A percentile compares a stretch with the other conserved stretches of the same genome.
These are phyloP conservation scores for Ceratopteris richardii DNA, from an alignment of 75 land plant species.

Conservation along the genomic window DNA sequence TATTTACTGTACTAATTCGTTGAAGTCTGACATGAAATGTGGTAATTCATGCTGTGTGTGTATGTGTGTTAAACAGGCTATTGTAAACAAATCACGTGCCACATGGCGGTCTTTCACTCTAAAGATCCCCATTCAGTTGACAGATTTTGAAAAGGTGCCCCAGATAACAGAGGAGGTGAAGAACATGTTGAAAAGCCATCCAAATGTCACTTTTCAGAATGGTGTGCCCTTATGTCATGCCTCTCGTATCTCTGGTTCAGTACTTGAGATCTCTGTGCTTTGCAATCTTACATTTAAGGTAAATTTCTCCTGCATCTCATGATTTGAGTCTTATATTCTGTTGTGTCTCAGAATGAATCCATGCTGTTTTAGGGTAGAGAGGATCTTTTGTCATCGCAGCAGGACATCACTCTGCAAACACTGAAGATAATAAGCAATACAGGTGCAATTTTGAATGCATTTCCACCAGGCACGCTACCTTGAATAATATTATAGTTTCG, in stretches of 20 bases:
- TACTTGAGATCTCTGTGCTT: conserved; percentile 50
- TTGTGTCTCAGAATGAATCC: too few species aligned
- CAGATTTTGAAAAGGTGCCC: conserved; percentile 54
- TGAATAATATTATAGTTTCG: too few species aligned
- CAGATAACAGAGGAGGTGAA: conserved; percentile 49
- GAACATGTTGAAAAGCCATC: conserved; percentile 42
- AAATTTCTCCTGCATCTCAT: too few species aligned
- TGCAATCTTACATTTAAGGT: conserved; percentile 73
- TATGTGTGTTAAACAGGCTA: conserved; percentile 38
- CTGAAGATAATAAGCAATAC: conserved; percentile 27
- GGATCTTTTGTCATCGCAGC: conserved; percentile 33
- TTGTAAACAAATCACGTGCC: conserved; percentile 81
- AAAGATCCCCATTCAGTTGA: conserved; percentile 46
- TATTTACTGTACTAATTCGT: too few species aligned
- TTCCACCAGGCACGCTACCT: too few species aligned
- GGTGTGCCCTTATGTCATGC: conserved; percentile 66
- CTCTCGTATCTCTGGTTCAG: conserved; percentile 43
- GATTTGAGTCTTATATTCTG: neutral
- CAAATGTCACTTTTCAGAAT: conserved; percentile 49
- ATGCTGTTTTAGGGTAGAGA: conserved; percentile 43
- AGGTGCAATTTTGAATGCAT: conserved; percentile 27
- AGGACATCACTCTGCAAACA: conserved; percentile 41
- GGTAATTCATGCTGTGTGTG: neutral
- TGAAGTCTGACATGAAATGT: too few species aligned
- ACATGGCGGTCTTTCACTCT: conserved; percentile 41